These are phyloP conservation scores for Epichloe typhina DNA, from an alignment of 2,329 filamentous ascomycete genomes.

Conservation along the genomic window DNA sequence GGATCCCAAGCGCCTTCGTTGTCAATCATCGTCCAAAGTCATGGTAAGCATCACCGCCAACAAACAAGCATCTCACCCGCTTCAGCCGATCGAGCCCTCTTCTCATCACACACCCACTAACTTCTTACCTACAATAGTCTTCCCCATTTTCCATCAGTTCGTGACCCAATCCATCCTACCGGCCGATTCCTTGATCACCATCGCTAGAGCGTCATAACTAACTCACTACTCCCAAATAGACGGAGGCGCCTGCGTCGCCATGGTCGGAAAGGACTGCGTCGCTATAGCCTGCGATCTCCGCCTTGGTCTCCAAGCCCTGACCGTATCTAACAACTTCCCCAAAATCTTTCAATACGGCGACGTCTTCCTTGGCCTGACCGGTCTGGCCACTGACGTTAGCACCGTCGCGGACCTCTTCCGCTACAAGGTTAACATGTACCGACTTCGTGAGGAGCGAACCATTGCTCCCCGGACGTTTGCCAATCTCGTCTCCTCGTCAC, in stretches of 20 bases:
- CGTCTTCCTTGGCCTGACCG: conserved; percentile 89
- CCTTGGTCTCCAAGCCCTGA: conserved; percentile 89
- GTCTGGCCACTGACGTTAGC: conserved; percentile 87
- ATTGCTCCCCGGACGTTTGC: conserved; percentile 92
- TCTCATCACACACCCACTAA: conserved; percentile 10
- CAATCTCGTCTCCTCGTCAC: conserved; percentile 78
- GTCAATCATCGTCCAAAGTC: neutral
- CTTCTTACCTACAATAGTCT: conserved; percentile 39
- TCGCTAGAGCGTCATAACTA: neutral
- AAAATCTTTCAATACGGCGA: conserved; percentile 98
- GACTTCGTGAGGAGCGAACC: conserved; percentile 91
- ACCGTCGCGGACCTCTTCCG: conserved; percentile 96
- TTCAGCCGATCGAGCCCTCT: no score
- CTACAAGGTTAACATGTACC: conserved; percentile 99
- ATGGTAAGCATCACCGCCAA: conserved; percentile 1
- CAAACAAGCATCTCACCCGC: neutral
- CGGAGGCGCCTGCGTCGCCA: conserved; percentile 92
- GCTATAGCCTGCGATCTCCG: conserved; percentile 98
- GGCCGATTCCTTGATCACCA: neutral
- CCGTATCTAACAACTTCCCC: conserved; percentile 98
- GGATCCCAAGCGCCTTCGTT: neutral
- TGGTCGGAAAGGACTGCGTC: conserved; percentile 99
- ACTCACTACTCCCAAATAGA: conserved; percentile 26
- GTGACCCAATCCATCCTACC: conserved; percentile 13
- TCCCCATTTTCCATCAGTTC: conserved; percentile 94